Evolutionary conservation across 805 yeast species (phyloP).

Genomic region (Vanderwaltozyma tropicalis): DNA sequence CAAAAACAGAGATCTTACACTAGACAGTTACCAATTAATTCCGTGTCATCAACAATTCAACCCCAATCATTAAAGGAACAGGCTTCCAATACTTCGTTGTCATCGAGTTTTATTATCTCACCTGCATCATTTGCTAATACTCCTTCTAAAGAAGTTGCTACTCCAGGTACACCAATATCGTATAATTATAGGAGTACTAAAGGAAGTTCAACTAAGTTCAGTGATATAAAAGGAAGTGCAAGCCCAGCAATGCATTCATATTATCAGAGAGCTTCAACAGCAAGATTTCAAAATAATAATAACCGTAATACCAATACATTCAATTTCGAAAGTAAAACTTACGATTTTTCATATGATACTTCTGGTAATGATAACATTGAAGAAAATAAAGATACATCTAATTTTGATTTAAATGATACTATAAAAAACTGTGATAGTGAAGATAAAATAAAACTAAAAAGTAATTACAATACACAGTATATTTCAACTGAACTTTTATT

Average conservation of each 20-base stretch:
- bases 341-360: slow-evolving; percentile 26
- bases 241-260: slow-evolving; percentile 4
- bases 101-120: slow-evolving; percentile 19
- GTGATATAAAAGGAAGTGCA: background rate
- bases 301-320: slow-evolving; percentile 14
- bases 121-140: slow-evolving; percentile 19
- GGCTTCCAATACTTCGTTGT: slow-evolving; percentile 18
- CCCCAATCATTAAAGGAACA: slow-evolving; percentile 19
- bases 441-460: too few relatives aligned
- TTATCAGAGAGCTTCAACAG: slow-evolving; percentile 4
- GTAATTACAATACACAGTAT: too few relatives aligned
- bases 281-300: slow-evolving; percentile 3
- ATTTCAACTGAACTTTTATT: slow-evolving; percentile 16
- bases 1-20: slow-evolving; percentile 28
- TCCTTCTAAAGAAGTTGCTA: slow-evolving; percentile 16
- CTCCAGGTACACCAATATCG: slow-evolving; percentile 20
- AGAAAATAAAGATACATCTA: background rate
- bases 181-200: slow-evolving; percentile 3
- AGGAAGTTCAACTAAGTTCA: background rate
- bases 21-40: slow-evolving; percentile 8
- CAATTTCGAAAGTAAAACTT: slow-evolving; percentile 30
- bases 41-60: slow-evolving; percentile 6
- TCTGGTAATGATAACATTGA: background rate
- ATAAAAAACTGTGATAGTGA: background rate
- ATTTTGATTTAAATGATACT: background rate